These are phyloP conservation scores for Acacia crassicarpa DNA, from an alignment of 306 rosid genomes.

Conservation along the genomic window DNA sequence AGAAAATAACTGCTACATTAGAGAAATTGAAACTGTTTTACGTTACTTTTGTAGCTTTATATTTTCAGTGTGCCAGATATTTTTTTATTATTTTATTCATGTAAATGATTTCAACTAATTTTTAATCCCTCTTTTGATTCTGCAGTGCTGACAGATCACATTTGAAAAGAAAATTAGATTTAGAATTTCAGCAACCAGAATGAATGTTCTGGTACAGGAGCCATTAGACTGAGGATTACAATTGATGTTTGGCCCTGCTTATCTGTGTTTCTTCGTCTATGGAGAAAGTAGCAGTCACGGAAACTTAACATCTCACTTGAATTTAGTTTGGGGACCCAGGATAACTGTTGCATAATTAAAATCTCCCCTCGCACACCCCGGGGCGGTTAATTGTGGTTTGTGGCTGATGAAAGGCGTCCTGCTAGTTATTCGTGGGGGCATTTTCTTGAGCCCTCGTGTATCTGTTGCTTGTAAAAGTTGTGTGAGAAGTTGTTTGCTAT, in stretches of 20 bases:
- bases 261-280: constrained; percentile 26
- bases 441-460: constrained; percentile 32
- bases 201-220: constrained; percentile 33
- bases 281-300: constrained; percentile 32
- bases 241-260: constrained; percentile 20
- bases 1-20: background rate
- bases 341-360: constrained; percentile 9
- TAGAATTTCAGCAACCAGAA: constrained; percentile 79
- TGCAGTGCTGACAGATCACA: constrained; percentile 93
- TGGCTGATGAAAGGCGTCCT: constrained; percentile 27
- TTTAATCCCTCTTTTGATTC: constrained; percentile 28
- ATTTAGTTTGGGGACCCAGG: constrained; percentile 28
- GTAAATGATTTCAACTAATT: background rate
- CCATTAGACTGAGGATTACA: constrained; percentile 7
- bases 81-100: background rate
- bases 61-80: background rate
- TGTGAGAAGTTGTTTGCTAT: constrained; percentile 28
- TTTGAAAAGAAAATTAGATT: constrained; percentile 89
- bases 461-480: constrained; percentile 27
- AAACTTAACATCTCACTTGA: constrained; percentile 27
- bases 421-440: constrained; percentile 26
- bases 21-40: background rate
- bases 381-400: background rate
- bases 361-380: background rate
- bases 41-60: background rate